Conservation (phyloP, 768 basidiomycete genomes). For the Calocera cornea region DNA sequence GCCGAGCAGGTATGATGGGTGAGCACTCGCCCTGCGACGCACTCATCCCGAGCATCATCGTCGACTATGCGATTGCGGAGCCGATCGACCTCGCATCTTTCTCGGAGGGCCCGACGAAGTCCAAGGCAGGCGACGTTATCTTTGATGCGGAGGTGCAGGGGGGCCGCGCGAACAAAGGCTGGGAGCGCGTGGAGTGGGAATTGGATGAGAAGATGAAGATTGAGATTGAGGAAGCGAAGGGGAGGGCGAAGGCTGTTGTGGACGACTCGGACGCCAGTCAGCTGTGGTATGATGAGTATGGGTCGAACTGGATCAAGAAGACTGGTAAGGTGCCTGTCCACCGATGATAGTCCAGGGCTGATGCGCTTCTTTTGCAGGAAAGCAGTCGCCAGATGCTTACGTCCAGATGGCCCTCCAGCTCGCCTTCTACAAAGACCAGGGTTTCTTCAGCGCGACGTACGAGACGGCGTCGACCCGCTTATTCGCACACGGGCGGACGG, state of each 20-base stretch:
- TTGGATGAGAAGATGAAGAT: conserved; percentile 42
- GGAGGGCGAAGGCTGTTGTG: conserved; percentile 44
- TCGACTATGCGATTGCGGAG: conserved; percentile 66
- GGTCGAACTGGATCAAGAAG: conserved; percentile 73
- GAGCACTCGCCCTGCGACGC: conserved; percentile 90
- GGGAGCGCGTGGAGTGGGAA: conserved; percentile 63
- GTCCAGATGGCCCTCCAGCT: conserved; percentile 86
- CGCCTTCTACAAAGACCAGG: conserved; percentile 72
- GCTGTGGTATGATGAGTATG: conserved; percentile 70
- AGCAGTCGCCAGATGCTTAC: conserved; percentile 62
- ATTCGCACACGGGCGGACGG: conserved; percentile 78
- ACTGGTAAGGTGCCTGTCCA: conserved; percentile 35
- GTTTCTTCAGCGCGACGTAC: conserved; percentile 73
- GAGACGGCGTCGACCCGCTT: conserved; percentile 83
- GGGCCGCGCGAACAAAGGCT: conserved; percentile 20
- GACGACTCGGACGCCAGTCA: conserved; percentile 73
- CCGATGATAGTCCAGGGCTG: neutral
- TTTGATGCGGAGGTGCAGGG: neutral
- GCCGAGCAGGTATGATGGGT: conserved; percentile 72
- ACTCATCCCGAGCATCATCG: conserved; percentile 72
- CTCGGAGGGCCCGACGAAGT: conserved; percentile 9
- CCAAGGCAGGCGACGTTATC: conserved; percentile 16
- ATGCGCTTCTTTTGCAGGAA: conserved; percentile 26
- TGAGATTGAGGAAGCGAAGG: conserved; percentile 46
- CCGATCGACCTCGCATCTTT: conserved; percentile 44